Percentiles rank a stretch among this genome's conserved stretches.
Conservation (phyloP, 805 yeast species). For the Monosporozyma unispora region DNA sequence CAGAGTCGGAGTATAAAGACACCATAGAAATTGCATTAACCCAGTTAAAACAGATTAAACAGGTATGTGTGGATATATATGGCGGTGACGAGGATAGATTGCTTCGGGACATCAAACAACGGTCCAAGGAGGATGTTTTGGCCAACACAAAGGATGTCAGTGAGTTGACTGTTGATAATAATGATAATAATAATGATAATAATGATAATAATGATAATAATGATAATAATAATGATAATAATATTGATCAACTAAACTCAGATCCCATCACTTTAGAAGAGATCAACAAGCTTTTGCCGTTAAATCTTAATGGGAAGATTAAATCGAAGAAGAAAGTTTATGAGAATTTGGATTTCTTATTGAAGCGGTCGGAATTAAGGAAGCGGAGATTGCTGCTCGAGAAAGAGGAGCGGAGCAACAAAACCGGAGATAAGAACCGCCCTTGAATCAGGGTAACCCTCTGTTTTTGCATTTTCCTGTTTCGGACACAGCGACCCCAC, state of each 20-base stretch:
- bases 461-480: background rate
- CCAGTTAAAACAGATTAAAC: background rate
- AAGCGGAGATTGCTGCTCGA: background rate
- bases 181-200: too few relatives aligned
- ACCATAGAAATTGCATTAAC: background rate
- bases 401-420: too few relatives aligned
- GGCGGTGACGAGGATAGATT: background rate
- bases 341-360: conserved; percentile 1
- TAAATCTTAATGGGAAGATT: background rate
- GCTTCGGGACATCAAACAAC: background rate
- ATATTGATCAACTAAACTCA: too few relatives aligned
- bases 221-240: too few relatives aligned
- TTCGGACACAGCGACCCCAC: background rate
- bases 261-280: conserved; percentile 5
- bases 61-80: background rate
- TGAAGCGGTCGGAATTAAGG: conserved; percentile 1
- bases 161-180: too few relatives aligned
- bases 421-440: background rate
- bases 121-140: background rate
- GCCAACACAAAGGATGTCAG: background rate
- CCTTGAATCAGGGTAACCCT: background rate
- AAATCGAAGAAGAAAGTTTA: background rate
- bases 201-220: too few relatives aligned
- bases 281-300: conserved; percentile 3
- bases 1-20: too few relatives aligned